Evolutionary conservation across 2,329 filamentous ascomycete genomes (phyloP), one percentile per base, ranked within the genome.

Genomic region (Sclerotinia nivalis): DNA sequence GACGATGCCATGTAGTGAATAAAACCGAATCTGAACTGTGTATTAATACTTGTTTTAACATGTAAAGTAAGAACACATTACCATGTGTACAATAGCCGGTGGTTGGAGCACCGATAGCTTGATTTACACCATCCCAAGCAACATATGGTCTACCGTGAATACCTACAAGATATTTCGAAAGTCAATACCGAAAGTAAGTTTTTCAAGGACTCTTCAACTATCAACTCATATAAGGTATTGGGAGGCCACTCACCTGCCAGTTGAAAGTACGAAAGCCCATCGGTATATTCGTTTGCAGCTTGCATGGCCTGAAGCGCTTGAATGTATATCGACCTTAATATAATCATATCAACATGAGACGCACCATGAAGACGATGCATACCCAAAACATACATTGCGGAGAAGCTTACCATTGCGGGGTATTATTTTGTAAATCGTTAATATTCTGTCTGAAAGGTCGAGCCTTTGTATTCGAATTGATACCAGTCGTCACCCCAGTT

Each of bases 1-100:
- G 83, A 8, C 86, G 84, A 76, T 89, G 87, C 87, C 85, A 88
- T 25, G 71, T 72, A n/a, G 74, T 50, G 62, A 77, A 77, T 7
- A 78, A 69, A 31, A 75, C 69, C n/a, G 75, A 75, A 37, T 69
- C 73, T 70, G 28, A 15, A n/a, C 2, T 34, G 7, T 20, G 40
- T 3, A n/a, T 68, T 31, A 55, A 37, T 55, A 34, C 54, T 40
- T 45, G 8, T 56, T 47, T 43, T 12, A 20, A 28, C 2, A 40
- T 55, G 12, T 7, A 40, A n/a, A 28, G 47, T 25, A 40, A 12
- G 25, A n/a, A 28, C 18, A 10, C 37, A 70, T 69, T 59, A 74
- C 76, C 72, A 55, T 78, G 77, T 68, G 74, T 73, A 72, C 77
- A 78, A 52, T 77, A 78, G 12, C 76, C 77, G n/a, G 72, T 73